Evolutionary conservation across 805 yeast genomes (phyloP).

Genomic region (Cyberlindnera suaveolens): DNA sequence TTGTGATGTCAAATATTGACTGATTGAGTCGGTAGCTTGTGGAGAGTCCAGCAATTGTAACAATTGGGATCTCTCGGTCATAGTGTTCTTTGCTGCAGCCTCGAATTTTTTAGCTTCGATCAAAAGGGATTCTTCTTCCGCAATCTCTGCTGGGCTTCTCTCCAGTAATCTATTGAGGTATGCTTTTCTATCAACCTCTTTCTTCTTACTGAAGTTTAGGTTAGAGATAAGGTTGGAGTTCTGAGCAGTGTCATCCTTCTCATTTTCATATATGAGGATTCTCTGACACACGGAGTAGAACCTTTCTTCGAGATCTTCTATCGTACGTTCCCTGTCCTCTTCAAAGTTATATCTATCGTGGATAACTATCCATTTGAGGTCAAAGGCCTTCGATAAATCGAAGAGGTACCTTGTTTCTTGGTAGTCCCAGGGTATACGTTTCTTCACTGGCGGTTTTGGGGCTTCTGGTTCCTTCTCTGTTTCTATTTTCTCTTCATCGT

Average conservation of each 20-base stretch:
- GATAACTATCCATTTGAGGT: conserved; percentile 56
- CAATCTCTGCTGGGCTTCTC: conserved; percentile 92
- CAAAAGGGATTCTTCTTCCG: conserved; percentile 92
- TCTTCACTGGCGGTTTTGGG: conserved; percentile 25
- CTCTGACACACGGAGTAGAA: conserved; percentile 65
- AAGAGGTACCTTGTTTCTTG: conserved; percentile 79
- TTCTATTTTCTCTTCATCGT: conserved; percentile 7
- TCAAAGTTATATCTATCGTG: conserved; percentile 47
- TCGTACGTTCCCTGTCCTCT: conserved; percentile 30
- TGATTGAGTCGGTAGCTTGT: conserved; percentile 64
- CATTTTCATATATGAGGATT: conserved; percentile 38
- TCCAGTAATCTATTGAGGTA: conserved; percentile 71
- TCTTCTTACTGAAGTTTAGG: conserved; percentile 60
- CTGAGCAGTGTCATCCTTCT: conserved; percentile 32
- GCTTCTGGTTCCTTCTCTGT: conserved; percentile 20
- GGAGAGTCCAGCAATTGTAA: conserved; percentile 83
- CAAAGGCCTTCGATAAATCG: conserved; percentile 52
- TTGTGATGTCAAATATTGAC: conserved; percentile 75
- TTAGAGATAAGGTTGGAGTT: conserved; percentile 55
- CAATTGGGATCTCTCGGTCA: conserved; percentile 73
- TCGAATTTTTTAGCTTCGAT: conserved; percentile 92
- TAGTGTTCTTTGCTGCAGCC: conserved; percentile 83
- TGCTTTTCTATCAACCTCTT: conserved; percentile 73
- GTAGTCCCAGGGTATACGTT: conserved; percentile 49
- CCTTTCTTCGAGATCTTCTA: conserved; percentile 81